A percentile compares a stretch with the other conserved stretches of the same genome.
Conservation (phyloP, 352 stramenopile species). For the Detonula confervacea region DNA sequence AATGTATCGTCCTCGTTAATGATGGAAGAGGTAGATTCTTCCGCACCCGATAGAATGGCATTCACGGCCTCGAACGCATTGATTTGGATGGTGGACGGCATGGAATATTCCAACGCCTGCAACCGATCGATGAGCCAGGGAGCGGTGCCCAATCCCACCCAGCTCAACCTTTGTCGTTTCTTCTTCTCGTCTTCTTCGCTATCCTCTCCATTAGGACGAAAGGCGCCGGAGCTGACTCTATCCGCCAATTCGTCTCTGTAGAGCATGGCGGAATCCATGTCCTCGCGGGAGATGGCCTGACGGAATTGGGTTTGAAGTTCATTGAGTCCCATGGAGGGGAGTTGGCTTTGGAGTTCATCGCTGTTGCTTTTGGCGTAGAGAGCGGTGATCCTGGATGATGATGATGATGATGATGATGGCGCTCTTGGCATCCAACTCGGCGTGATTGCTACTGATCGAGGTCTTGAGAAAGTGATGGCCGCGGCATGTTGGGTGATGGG, state of each 20-base stretch:
- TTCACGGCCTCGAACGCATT: constrained; percentile 77
- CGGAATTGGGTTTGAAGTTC: constrained; percentile 82
- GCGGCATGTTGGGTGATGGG: constrained; percentile 7
- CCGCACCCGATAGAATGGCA: constrained; percentile 31
- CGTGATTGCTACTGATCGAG: background rate
- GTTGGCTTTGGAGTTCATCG: constrained; percentile 28
- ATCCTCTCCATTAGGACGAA: constrained; percentile 12
- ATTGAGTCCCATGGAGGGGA: constrained; percentile 78
- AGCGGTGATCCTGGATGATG: background rate
- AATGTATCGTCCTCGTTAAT: constrained; percentile 56
- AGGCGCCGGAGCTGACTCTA: constrained; percentile 55
- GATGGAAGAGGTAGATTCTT: background rate
- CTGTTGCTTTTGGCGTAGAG: constrained; percentile 1
- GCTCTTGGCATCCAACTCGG: background rate
- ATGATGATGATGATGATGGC: background rate
- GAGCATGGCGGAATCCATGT: constrained; percentile 65
- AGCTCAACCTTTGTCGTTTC: constrained; percentile 65
- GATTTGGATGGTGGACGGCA: constrained; percentile 85
- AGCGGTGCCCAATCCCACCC: constrained; percentile 71
- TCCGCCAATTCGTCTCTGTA: constrained; percentile 69
- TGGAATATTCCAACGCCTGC: constrained; percentile 70
- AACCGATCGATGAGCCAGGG: constrained; percentile 80
- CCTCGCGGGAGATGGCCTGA: constrained; percentile 60
- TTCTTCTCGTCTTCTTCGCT: constrained; percentile 42
- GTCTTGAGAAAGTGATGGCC: constrained; percentile 10